Evolutionary conservation across 805 yeast genomes (phyloP).

Genomic region (Isabelozyma pseudorhagii): DNA sequence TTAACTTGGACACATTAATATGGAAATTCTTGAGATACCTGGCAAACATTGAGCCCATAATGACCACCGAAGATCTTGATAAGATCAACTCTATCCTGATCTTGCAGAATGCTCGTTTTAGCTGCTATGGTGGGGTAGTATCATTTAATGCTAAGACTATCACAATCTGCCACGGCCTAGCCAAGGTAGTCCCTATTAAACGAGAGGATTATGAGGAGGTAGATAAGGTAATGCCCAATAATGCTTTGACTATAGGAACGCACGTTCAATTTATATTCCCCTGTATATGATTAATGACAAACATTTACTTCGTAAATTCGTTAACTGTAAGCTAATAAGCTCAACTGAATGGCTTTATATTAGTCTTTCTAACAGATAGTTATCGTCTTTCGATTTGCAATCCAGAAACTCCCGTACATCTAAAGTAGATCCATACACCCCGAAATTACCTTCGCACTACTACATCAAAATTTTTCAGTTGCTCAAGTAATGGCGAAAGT

Average conservation of each 20-base stretch:
- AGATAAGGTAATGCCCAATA: conserved; percentile 12
- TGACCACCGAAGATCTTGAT: conserved; percentile 18
- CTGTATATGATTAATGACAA: conserved; percentile 15
- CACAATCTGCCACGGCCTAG: conserved; percentile 36
- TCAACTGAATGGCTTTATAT: too few relatives aligned
- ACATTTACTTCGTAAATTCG: neutral
- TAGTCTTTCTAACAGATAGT: too few relatives aligned
- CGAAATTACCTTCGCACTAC: neutral
- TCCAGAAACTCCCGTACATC: neutral
- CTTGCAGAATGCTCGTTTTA: conserved; percentile 26
- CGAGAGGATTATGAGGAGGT: conserved; percentile 19
- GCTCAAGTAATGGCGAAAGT: neutral
- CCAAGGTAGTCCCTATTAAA: conserved; percentile 29
- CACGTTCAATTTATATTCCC: conserved; percentile 37
- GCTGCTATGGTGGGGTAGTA: conserved; percentile 28
- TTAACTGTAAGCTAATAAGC: neutral
- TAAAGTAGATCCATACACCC: too few relatives aligned
- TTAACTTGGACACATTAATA: conserved; percentile 37
- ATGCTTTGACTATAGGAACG: conserved; percentile 30
- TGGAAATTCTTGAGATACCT: conserved; percentile 37
- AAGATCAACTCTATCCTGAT: conserved; percentile 12
- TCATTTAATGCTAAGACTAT: conserved; percentile 32
- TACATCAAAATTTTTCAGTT: neutral
- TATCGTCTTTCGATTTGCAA: too few relatives aligned
- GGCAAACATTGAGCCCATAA: conserved; percentile 24